A percentile compares a stretch with the other conserved stretches of the same genome.
Conservation (phyloP, 306 rosid species). For the Castanea sativa region DNA sequence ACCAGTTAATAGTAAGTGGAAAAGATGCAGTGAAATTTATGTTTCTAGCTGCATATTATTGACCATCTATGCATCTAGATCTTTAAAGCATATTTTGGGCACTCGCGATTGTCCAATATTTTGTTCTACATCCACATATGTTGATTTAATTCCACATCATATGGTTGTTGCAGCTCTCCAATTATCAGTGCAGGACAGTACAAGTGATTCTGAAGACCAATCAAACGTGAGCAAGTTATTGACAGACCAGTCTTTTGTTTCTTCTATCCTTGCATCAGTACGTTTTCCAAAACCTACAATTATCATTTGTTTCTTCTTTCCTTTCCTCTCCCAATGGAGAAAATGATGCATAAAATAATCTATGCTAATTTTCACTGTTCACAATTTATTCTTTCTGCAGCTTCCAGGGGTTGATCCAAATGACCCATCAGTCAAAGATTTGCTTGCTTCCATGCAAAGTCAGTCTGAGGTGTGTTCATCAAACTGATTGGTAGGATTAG, state of each 20-base stretch:
- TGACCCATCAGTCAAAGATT: slow-evolving; percentile 93
- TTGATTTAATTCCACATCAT: background rate
- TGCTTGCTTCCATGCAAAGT: slow-evolving; percentile 94
- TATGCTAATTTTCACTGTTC: slow-evolving; percentile 3
- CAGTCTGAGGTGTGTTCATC: slow-evolving; percentile 67
- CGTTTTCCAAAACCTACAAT: slow-evolving; percentile 23
- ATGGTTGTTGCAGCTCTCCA: slow-evolving; percentile 70
- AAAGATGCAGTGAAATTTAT: background rate
- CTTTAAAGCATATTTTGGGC: background rate
- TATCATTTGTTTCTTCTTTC: background rate
- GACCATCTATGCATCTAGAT: background rate
- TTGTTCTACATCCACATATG: background rate
- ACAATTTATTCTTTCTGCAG: slow-evolving; percentile 48
- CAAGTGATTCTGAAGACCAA: slow-evolving; percentile 62
- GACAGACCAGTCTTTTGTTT: slow-evolving; percentile 94
- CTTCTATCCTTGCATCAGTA: slow-evolving; percentile 92
- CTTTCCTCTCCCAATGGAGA: background rate
- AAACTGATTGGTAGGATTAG: background rate
- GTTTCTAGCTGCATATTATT: background rate
- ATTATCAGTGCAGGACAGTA: slow-evolving; percentile 69
- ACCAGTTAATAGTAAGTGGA: background rate
- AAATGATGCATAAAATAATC: slow-evolving; percentile 16
- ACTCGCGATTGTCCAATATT: background rate
- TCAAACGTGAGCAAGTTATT: slow-evolving; percentile 81
- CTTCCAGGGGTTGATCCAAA: slow-evolving; percentile 99